A percentile compares a stretch with the other conserved stretches of the same genome.
Conservation (phyloP, 805 yeast genomes). For the Hanseniaspora hatyaiensis region DNA sequence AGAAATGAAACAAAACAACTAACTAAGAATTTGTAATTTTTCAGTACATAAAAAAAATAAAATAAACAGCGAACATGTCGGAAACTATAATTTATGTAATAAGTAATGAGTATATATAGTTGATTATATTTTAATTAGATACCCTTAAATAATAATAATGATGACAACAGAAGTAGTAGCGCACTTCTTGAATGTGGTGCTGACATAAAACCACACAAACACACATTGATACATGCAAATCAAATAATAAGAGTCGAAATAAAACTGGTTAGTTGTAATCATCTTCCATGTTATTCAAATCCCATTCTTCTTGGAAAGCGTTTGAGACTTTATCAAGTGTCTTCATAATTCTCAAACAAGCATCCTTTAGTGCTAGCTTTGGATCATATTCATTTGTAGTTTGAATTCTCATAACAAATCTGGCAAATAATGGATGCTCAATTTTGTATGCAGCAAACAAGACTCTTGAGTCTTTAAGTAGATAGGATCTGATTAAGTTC, state of each 20-base stretch:
- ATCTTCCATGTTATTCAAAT: slow-evolving; percentile 60
- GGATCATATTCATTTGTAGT: slow-evolving; percentile 94
- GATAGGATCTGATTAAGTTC: slow-evolving; percentile 74
- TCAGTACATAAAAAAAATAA: background rate
- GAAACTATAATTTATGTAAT: background rate
- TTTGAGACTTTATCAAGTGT: slow-evolving; percentile 64
- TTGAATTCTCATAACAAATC: slow-evolving; percentile 85
- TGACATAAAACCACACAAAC: no score
- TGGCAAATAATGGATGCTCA: slow-evolving; percentile 95
- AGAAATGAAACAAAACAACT: no score
- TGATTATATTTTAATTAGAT: background rate
- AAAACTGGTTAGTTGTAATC: slow-evolving; percentile 28
- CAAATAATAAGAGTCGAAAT: no score
- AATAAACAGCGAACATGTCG: background rate
- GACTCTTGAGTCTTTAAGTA: slow-evolving; percentile 77
- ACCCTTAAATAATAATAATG: background rate
- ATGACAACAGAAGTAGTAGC: no score
- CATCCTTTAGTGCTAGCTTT: slow-evolving; percentile 75
- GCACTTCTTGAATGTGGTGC: no score
- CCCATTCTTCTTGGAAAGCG: slow-evolving; percentile 87
- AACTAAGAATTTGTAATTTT: no score
- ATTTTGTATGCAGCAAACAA: slow-evolving; percentile 94
- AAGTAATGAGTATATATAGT: background rate
- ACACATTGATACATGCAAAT: no score
- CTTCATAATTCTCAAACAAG: slow-evolving; percentile 71